phyloP scores from a whole-genome alignment of 805 yeast genomes.

The Lachancea lanzarotensis region DNA sequence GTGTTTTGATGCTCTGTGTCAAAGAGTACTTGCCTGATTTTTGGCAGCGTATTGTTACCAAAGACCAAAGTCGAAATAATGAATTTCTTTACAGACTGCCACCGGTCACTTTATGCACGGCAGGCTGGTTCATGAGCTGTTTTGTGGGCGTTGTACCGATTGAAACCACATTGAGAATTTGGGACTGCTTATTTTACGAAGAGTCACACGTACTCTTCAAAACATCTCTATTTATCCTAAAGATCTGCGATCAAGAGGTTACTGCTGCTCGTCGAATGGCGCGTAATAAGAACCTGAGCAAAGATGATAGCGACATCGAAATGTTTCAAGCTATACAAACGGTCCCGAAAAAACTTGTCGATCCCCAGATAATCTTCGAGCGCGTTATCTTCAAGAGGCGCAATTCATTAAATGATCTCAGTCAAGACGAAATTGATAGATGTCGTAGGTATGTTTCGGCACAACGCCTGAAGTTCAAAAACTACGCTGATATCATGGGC shows the following conservation, averaged over 20 bases:
- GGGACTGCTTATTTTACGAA: slow-evolving; percentile 94
- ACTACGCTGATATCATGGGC: slow-evolving; percentile 19
- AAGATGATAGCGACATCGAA: slow-evolving; percentile 46
- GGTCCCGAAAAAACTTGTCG: slow-evolving; percentile 62
- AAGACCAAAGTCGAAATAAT: slow-evolving; percentile 16
- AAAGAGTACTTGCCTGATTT: slow-evolving; percentile 76
- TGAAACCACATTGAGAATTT: slow-evolving; percentile 78
- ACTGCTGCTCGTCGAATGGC: slow-evolving; percentile 12
- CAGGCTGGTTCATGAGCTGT: slow-evolving; percentile 98
- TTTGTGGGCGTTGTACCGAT: slow-evolving; percentile 86
- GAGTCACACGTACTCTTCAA: slow-evolving; percentile 83
- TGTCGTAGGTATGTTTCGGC: slow-evolving; percentile 73
- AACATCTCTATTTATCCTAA: slow-evolving; percentile 71
- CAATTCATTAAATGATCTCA: slow-evolving; percentile 63
- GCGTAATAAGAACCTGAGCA: slow-evolving; percentile 9
- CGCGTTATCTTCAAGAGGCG: slow-evolving; percentile 63
- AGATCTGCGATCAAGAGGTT: slow-evolving; percentile 64
- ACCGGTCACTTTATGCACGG: slow-evolving; percentile 86
- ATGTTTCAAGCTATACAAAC: slow-evolving; percentile 82
- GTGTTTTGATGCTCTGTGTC: slow-evolving; percentile 81
- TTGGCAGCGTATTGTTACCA: slow-evolving; percentile 42
- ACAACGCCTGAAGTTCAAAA: slow-evolving; percentile 41
- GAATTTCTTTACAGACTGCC: slow-evolving; percentile 71
- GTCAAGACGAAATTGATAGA: slow-evolving; percentile 74
- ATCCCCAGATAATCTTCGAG: slow-evolving; percentile 65